Evolutionary conservation across 2,329 filamentous ascomycete species (phyloP).

Genomic region (Rhinocladiella mackenziei): DNA sequence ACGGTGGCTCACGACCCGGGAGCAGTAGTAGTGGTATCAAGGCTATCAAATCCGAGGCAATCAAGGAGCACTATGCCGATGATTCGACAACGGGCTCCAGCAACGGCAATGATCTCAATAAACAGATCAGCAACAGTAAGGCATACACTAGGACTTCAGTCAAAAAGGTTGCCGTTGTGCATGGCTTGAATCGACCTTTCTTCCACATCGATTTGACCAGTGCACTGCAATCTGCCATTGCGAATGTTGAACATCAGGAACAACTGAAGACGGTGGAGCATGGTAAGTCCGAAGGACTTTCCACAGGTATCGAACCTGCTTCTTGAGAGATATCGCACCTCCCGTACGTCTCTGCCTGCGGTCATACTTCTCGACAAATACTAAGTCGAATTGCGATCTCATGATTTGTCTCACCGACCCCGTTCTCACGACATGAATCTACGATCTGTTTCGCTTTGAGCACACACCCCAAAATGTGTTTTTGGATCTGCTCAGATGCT

Average conservation of each 20-base stretch:
- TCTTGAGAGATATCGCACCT: too few species aligned
- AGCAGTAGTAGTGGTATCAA: constrained; percentile 7
- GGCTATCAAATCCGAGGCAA: constrained; percentile 4
- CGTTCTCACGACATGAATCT: too few species aligned
- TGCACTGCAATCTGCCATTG: constrained; percentile 80
- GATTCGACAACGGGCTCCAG: constrained; percentile 33
- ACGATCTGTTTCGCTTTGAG: too few species aligned
- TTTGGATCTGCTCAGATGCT: too few species aligned
- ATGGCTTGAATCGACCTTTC: constrained; percentile 81
- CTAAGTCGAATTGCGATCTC: too few species aligned
- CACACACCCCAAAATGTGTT: too few species aligned
- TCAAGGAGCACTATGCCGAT: constrained; percentile 6
- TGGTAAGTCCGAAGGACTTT: too few species aligned
- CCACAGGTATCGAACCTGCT: too few species aligned
- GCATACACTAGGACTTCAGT: constrained; percentile 36
- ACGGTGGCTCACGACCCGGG: constrained; percentile 29
- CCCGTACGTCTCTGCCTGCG: too few species aligned
- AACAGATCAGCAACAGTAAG: constrained; percentile 47
- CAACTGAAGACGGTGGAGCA: constrained; percentile 2
- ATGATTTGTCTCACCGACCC: too few species aligned
- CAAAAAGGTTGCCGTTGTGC: constrained; percentile 60
- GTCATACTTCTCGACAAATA: too few species aligned
- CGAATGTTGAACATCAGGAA: constrained; percentile 59
- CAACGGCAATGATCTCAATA: constrained; percentile 41
- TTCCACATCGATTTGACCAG: constrained; percentile 93